Evolutionary conservation across 345 rosid species (phyloP).

Genomic region (Eucalyptus tenuipes): DNA sequence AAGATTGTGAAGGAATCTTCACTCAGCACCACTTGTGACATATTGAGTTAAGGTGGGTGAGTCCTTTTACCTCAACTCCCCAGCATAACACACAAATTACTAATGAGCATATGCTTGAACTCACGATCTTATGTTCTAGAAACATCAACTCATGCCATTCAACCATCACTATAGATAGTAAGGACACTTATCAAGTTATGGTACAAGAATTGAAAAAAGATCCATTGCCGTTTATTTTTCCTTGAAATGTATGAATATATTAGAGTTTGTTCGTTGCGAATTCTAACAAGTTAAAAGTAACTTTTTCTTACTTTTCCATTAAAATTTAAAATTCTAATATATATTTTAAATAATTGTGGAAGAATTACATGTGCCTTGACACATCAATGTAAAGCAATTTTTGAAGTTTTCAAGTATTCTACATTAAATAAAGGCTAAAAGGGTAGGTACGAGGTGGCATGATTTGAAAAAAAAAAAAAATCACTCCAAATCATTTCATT

Average conservation of each 20-base stretch:
- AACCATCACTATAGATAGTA: not conserved
- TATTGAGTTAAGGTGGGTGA: too few relatives aligned
- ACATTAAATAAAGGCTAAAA: not conserved
- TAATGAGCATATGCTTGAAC: not conserved
- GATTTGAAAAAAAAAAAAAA: not conserved
- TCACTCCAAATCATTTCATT: not conserved
- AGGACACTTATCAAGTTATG: not conserved
- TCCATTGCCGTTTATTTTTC: not conserved
- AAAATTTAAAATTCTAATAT: too few relatives aligned
- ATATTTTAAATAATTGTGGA: not conserved
- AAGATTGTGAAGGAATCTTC: not conserved
- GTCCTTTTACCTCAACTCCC: too few relatives aligned
- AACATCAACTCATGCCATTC: not conserved
- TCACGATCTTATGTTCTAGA: not conserved
- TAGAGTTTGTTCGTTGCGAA: not conserved
- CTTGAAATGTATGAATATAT: not conserved
- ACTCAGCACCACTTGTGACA: too few relatives aligned
- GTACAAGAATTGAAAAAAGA: not conserved
- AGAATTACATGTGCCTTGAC: not conserved
- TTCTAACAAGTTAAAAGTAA: too few relatives aligned
- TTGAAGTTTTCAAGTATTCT: not conserved
- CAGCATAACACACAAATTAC: not conserved
- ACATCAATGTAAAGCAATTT: not conserved
- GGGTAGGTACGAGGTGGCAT: not conserved
- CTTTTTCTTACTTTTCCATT: not conserved